Percentiles rank a stretch among this genome's conserved stretches.
phyloP scores from a whole-genome alignment of 257 asterid species.

The Nicotiana benthamiana region DNA sequence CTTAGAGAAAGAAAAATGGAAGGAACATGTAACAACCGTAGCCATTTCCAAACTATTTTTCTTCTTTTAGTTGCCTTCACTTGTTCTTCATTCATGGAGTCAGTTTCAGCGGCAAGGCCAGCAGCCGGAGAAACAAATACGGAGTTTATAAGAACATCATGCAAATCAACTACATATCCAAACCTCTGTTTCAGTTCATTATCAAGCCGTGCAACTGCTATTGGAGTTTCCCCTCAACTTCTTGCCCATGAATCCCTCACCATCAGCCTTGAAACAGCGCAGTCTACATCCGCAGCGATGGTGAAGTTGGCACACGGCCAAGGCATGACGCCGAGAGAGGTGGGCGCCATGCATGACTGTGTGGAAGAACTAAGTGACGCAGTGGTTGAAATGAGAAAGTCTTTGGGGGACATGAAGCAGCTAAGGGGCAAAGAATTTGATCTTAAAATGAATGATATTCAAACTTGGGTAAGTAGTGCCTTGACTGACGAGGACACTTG shows the following conservation, averaged over 20 bases:
- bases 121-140: slow-evolving; percentile 20
- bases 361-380: slow-evolving; percentile 52
- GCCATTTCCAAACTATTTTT: slow-evolving; percentile 10
- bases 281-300: slow-evolving; percentile 36
- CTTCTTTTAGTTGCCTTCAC: slow-evolving; percentile 10
- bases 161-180: slow-evolving; percentile 64
- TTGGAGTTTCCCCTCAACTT: slow-evolving; percentile 40
- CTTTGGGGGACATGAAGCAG: slow-evolving; percentile 42
- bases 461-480: slow-evolving; percentile 88
- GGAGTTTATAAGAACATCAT: slow-evolving; percentile 45
- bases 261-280: slow-evolving; percentile 33
- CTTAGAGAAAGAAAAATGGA: slow-evolving; percentile 23
- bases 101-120: slow-evolving; percentile 17
- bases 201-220: slow-evolving; percentile 32
- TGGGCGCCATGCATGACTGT: slow-evolving; percentile 60
- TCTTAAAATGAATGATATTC: slow-evolving; percentile 33
- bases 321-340: slow-evolving; percentile 43
- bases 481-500: slow-evolving; percentile 71
- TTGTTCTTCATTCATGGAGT: slow-evolving; percentile 5
- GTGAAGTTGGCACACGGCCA: slow-evolving; percentile 23
- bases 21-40: background rate
- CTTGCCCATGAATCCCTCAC: slow-evolving; percentile 56
- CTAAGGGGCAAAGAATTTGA: slow-evolving; percentile 29
- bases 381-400: slow-evolving; percentile 29
- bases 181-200: slow-evolving; percentile 57